Percentiles rank a stretch among this genome's conserved stretches.
phyloP scores from a whole-genome alignment of 371 early-diverging fungal genomes.

The Mucor mucedo region DNA sequence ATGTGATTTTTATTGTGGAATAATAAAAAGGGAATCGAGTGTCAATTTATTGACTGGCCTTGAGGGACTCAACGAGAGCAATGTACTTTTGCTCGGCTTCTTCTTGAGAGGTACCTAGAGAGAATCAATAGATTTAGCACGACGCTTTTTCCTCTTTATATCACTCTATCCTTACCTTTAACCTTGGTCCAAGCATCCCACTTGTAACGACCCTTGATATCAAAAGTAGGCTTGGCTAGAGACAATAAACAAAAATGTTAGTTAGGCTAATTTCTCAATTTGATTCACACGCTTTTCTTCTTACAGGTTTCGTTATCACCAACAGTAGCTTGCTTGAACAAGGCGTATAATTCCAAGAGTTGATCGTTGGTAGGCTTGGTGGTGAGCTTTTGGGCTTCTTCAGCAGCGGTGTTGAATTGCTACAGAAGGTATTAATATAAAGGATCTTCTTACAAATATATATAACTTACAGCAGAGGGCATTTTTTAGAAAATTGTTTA shows the following conservation, averaged over 20 bases:
- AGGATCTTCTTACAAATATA: not conserved
- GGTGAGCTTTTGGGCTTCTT: constrained; percentile 60
- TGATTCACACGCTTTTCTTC: not conserved
- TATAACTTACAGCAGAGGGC: constrained; percentile 14
- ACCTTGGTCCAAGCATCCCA: constrained; percentile 80
- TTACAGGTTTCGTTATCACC: constrained; percentile 75
- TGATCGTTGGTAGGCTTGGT: constrained; percentile 68
- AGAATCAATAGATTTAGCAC: no score
- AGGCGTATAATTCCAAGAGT: constrained; percentile 77
- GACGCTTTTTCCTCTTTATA: not conserved
- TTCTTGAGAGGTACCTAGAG: constrained; percentile 40
- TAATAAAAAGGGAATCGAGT: not conserved
- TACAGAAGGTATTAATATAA: not conserved
- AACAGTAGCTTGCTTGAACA: constrained; percentile 86
- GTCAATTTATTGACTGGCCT: constrained; percentile 39
- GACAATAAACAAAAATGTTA: not conserved
- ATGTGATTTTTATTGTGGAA: not conserved
- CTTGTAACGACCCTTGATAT: constrained; percentile 77
- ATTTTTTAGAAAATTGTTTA: constrained; percentile 2
- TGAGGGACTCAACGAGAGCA: constrained; percentile 66
- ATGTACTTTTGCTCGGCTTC: constrained; percentile 85
- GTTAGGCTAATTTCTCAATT: not conserved
- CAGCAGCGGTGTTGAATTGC: constrained; percentile 53
- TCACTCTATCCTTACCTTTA: constrained; percentile 49
- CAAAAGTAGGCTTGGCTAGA: constrained; percentile 63